These are phyloP conservation scores for Phytophthora sojae DNA, from an alignment of 352 stramenopile genomes.

Conservation along the genomic window DNA sequence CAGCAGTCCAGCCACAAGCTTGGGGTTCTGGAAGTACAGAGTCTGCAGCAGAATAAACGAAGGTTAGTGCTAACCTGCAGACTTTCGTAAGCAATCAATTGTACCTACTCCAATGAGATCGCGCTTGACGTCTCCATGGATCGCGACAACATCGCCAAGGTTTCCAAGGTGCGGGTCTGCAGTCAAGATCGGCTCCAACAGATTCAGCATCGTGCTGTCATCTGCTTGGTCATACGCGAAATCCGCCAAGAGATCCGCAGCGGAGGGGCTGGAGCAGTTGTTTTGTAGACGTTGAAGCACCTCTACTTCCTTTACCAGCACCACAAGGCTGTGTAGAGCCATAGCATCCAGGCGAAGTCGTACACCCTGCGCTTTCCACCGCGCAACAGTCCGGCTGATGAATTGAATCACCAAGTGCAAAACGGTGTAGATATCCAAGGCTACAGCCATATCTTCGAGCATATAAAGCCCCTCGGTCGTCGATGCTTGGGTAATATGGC, in stretches of 20 bases:
- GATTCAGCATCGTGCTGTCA: slow-evolving; percentile 43
- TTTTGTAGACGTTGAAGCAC: slow-evolving; percentile 40
- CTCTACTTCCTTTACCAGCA: slow-evolving; percentile 57
- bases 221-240: slow-evolving; percentile 41
- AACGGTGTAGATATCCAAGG: slow-evolving; percentile 34
- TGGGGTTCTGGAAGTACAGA: slow-evolving; percentile 73
- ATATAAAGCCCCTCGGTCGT: slow-evolving; percentile 25
- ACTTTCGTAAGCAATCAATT: background rate
- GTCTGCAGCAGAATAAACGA: slow-evolving; percentile 33
- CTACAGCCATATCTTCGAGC: slow-evolving; percentile 29
- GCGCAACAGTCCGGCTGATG: slow-evolving; percentile 25
- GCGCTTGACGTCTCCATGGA: slow-evolving; percentile 44
- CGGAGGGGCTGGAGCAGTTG: background rate
- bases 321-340: slow-evolving; percentile 47
- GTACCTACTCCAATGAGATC: slow-evolving; percentile 63
- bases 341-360: slow-evolving; percentile 49
- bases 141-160: slow-evolving; percentile 30
- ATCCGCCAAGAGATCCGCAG: slow-evolving; percentile 22
- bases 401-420: slow-evolving; percentile 43
- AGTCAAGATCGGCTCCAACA: slow-evolving; percentile 56
- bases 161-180: slow-evolving; percentile 44
- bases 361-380: slow-evolving; percentile 35
- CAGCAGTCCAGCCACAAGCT: slow-evolving; percentile 51
- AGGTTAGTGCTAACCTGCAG: slow-evolving; percentile 5
- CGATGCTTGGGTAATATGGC: slow-evolving; percentile 38